These are phyloP conservation scores for Jimgerdemannia lactiflua DNA, from an alignment of 192 early-diverging fungal species.

Conservation along the genomic window DNA sequence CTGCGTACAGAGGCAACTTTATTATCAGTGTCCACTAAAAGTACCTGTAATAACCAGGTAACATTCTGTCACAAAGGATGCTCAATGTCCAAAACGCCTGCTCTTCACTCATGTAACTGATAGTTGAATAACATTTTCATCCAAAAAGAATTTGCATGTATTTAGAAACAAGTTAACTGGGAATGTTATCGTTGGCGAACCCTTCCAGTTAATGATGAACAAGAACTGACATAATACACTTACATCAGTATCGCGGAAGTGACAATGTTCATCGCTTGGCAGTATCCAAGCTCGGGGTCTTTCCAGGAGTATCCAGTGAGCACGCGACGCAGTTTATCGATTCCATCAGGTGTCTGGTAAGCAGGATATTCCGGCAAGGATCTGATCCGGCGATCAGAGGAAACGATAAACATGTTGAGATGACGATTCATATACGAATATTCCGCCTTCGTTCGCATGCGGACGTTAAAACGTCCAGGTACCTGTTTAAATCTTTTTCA, in stretches of 20 bases:
- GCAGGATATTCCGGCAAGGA: conserved; percentile 93
- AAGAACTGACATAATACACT: conserved; percentile 5
- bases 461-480: not conserved
- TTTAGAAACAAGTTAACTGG: too few relatives aligned
- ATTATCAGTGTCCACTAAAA: not conserved
- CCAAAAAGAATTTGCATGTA: not conserved
- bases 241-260: conserved; percentile 89
- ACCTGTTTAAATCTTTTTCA: conserved; percentile 92
- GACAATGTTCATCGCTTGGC: conserved; percentile 99
- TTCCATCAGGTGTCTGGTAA: conserved; percentile 90
- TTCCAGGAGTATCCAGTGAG: conserved; percentile 83
- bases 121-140: not conserved
- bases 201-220: not conserved
- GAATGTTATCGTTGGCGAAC: too few relatives aligned
- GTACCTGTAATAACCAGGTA: conserved; percentile 91
- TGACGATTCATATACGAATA: too few relatives aligned
- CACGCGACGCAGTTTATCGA: conserved; percentile 90
- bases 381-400: conserved; percentile 33
- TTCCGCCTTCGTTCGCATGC: too few relatives aligned
- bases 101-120: conserved; percentile 87
- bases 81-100: conserved; percentile 97
- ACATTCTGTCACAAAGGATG: conserved; percentile 83
- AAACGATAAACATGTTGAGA: not conserved
- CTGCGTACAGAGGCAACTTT: too few relatives aligned
- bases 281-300: conserved; percentile 95